phyloP scores from a whole-genome alignment of 768 basidiomycete genomes.

The Suillus subluteus region DNA sequence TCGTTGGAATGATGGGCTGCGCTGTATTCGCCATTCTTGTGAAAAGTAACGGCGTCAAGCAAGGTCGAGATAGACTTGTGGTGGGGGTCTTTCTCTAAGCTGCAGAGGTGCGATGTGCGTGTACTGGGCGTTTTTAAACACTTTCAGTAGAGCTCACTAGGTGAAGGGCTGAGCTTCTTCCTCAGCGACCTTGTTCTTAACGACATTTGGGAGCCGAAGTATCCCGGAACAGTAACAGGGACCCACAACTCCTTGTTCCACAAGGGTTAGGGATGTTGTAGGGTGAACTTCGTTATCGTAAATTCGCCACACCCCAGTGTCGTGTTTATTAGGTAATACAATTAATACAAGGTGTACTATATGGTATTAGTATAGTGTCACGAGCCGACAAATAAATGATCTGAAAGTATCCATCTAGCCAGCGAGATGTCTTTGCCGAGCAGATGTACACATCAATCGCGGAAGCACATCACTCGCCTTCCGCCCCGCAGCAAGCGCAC shows the following conservation, averaged over 20 bases:
- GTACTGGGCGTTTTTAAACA: neutral
- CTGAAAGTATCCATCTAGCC: neutral
- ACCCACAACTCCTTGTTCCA: neutral
- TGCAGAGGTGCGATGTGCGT: neutral
- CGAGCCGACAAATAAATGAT: neutral
- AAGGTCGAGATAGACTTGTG: neutral
- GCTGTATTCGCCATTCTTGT: neutral
- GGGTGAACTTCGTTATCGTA: too few species aligned
- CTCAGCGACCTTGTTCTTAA: neutral
- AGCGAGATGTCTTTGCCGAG: neutral
- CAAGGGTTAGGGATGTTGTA: too few species aligned
- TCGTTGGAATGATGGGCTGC: neutral
- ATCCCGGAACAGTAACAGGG: neutral
- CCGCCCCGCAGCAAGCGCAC: slow-evolving; percentile 23
- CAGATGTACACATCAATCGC: slow-evolving; percentile 22
- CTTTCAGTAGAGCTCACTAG: neutral
- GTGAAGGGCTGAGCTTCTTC: neutral
- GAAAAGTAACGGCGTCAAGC: neutral
- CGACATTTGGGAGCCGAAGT: neutral
- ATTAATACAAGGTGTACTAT: neutral
- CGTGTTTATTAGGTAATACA: neutral
- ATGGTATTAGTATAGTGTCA: neutral
- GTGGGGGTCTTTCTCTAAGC: neutral
- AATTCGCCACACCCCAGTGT: too few species aligned
- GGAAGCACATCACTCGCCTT: slow-evolving; percentile 30